A percentile compares a stretch with the other conserved stretches of the same genome.
phyloP scores from a whole-genome alignment of 805 yeast species.

The Blastobotrys terrestris region DNA sequence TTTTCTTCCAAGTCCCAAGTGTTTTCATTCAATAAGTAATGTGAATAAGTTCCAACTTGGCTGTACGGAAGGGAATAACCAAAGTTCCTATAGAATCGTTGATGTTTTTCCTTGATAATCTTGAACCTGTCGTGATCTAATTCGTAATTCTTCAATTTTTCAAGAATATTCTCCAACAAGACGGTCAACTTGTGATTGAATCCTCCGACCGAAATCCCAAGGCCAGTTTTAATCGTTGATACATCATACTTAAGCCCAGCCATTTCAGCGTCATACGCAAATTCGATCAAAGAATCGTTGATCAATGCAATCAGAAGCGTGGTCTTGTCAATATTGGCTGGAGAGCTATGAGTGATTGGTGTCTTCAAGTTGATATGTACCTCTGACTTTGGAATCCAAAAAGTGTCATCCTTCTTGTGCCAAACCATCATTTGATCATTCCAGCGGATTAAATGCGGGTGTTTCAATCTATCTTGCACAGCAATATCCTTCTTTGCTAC shows the following conservation, averaged over 20 bases:
- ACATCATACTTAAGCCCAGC: slow-evolving; percentile 67
- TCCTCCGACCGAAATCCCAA: slow-evolving; percentile 64
- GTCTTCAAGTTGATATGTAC: slow-evolving; percentile 55
- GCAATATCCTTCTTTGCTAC: slow-evolving; percentile 40
- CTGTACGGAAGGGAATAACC: slow-evolving; percentile 71
- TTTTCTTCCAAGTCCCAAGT: slow-evolving; percentile 63
- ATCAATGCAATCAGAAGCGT: slow-evolving; percentile 62
- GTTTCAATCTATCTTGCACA: slow-evolving; percentile 37
- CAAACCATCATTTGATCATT: slow-evolving; percentile 56
- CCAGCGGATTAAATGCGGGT: slow-evolving; percentile 57
- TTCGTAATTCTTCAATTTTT: slow-evolving; percentile 44
- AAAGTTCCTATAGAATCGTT: slow-evolving; percentile 60
- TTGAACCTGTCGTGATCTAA: slow-evolving; percentile 56
- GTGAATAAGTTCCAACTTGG: slow-evolving; percentile 61
- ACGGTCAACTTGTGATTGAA: slow-evolving; percentile 74
- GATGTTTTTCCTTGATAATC: slow-evolving; percentile 55
- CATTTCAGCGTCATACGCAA: slow-evolving; percentile 75
- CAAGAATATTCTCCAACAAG: slow-evolving; percentile 55
- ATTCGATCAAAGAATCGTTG: slow-evolving; percentile 68
- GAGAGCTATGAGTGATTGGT: slow-evolving; percentile 57
- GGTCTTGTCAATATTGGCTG: slow-evolving; percentile 51
- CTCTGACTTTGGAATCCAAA: slow-evolving; percentile 81
- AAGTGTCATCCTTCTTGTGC: slow-evolving; percentile 86
- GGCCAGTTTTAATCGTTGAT: slow-evolving; percentile 59
- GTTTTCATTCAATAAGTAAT: slow-evolving; percentile 63